phyloP scores from a whole-genome alignment of 2,329 filamentous ascomycete genomes.

The Chaetomium sp. region DNA sequence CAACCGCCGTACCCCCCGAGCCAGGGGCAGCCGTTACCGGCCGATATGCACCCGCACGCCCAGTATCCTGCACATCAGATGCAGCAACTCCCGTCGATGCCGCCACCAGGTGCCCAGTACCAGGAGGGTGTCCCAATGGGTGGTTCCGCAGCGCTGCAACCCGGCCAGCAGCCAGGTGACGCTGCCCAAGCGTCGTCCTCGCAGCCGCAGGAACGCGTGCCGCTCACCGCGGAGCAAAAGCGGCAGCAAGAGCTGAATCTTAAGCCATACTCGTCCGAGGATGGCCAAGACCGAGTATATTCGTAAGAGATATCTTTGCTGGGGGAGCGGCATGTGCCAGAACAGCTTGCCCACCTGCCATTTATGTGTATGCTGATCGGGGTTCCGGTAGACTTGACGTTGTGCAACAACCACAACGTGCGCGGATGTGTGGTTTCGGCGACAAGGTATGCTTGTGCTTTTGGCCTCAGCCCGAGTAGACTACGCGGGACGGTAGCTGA shows the following conservation, averaged over 20 bases:
- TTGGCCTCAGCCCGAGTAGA: neutral
- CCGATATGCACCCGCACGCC: constrained; percentile 17
- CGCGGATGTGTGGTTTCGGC: constrained; percentile 97
- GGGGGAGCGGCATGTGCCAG: neutral
- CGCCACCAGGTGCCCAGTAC: constrained; percentile 17
- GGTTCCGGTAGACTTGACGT: constrained; percentile 56
- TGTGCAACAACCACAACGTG: constrained; percentile 83
- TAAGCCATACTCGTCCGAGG: constrained; percentile 21
- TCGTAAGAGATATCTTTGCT: constrained; percentile 15
- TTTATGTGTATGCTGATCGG: constrained; percentile 11
- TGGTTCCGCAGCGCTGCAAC: constrained; percentile 16
- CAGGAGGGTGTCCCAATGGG: constrained; percentile 18
- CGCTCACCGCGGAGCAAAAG: constrained; percentile 22
- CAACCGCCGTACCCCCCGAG: constrained; percentile 18
- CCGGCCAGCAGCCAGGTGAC: constrained; percentile 15
- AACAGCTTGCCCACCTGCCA: neutral
- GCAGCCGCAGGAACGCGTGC: constrained; percentile 16
- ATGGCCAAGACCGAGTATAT: constrained; percentile 22
- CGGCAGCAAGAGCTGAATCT: constrained; percentile 21
- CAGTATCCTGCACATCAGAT: constrained; percentile 19
- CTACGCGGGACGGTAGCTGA: constrained; percentile 1
- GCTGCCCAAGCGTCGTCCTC: constrained; percentile 10
- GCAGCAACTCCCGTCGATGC: constrained; percentile 22
- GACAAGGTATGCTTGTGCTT: constrained; percentile 65
- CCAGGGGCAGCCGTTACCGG: constrained; percentile 13